Base-by-base conservation (phyloP, 352 stramenopile species). In the Phytophthora syringae region DNA sequence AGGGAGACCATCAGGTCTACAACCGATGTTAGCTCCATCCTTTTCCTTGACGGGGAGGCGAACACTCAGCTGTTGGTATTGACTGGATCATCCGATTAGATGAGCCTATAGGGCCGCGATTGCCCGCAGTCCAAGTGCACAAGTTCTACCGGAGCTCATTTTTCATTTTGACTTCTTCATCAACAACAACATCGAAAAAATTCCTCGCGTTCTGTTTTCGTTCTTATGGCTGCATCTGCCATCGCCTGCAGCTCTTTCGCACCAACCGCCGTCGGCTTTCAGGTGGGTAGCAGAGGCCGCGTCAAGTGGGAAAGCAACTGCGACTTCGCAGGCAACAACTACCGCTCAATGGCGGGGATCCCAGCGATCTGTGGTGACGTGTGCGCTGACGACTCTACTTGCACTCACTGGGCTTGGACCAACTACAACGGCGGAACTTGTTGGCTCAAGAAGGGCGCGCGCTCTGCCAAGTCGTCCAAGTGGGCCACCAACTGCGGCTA, bases 271-370 rank as follows among this genome's bases (percentile, higher is more conserved):
- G 13, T 34, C 28, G 67, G 40, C n/a, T 72, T 69, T n/a, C 55
- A 69, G 21, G 25, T 64, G 4, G 64, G 63, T 15, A 80, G 67
- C 20, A 16, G n/a, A 7, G 66, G 52, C 3, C 65, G 72, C 9
- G 65, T 79, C 22, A 77, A 81, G 69, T 79, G 72, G 75, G 72
- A 74, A 42, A 68, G 73, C 39, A 64, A 81, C 37, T 83, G 72
- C 65, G 56, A 70, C 45, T 79, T 71, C 51, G 50, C 34, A 32
- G 75, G 65, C 12, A 70, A 79, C n/a, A 63, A 81, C 49, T 66
- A 70, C 50, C 63, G 60, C 25, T 55, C 21, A 20, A 44, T 70
- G 45, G 44, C n/a, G 5, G 72, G 22, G 34, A 77, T 79, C 34
- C 64, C 69, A 5, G 51, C 58, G 5, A 45, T 70, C 9, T 83